These are phyloP conservation scores for Aaosphaeria pasadenensis DNA, from an alignment of 2,329 filamentous ascomycete genomes.

Conservation along the genomic window DNA sequence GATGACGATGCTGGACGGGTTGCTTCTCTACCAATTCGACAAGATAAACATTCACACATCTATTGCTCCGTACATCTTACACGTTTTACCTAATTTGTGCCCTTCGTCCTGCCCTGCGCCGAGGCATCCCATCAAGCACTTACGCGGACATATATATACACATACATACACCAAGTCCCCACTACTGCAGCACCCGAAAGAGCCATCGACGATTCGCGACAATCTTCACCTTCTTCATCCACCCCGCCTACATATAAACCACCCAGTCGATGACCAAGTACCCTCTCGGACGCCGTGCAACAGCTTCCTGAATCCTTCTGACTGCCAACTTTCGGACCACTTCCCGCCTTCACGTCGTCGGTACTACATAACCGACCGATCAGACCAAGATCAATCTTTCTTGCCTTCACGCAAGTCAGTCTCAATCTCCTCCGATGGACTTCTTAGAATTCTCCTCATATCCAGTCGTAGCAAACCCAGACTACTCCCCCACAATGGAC, in stretches of 20 bases:
- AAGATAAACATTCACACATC: neutral
- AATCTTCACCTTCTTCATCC: neutral
- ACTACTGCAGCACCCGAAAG: neutral
- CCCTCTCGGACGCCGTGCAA: neutral
- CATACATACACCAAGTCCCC: neutral
- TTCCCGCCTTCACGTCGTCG: neutral
- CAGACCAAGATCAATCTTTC: neutral
- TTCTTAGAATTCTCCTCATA: slow-evolving; percentile 12
- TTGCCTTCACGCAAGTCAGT: neutral
- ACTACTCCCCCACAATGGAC: slow-evolving; percentile 22
- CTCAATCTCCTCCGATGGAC: slow-evolving; percentile 16
- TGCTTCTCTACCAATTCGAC: neutral
- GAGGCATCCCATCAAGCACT: neutral
- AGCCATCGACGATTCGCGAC: neutral
- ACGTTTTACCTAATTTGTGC: neutral
- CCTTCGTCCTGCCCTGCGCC: neutral
- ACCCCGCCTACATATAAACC: neutral
- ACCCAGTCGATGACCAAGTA: neutral
- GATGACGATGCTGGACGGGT: neutral
- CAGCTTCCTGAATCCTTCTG: neutral
- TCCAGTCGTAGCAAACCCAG: slow-evolving; percentile 19
- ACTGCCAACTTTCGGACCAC: neutral
- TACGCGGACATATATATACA: neutral
- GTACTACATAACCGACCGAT: neutral
- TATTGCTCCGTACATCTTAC: neutral